A percentile compares a stretch with the other conserved stretches of the same genome.
phyloP scores from a whole-genome alignment of 1,139 yeast genomes.

The Suhomyces choctaworum region DNA sequence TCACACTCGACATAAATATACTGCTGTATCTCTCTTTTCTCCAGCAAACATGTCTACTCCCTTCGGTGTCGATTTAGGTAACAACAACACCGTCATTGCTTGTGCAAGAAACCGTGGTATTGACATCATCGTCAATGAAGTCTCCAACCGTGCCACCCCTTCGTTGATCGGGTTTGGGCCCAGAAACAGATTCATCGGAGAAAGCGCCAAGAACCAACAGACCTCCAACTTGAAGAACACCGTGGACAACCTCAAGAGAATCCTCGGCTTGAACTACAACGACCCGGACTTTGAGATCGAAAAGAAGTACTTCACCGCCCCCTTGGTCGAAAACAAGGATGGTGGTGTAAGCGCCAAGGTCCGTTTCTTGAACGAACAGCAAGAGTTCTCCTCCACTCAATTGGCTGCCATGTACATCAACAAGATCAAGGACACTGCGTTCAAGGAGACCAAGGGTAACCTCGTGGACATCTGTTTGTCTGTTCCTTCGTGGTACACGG shows the following conservation, averaged over 20 bases:
- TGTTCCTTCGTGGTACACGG: conserved; percentile 97
- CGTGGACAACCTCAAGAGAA: conserved; percentile 88
- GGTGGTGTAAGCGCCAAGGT: conserved; percentile 86
- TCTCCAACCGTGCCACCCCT: conserved; percentile 96
- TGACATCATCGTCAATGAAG: conserved; percentile 97
- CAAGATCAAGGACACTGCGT: conserved; percentile 81
- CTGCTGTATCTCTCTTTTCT: background rate
- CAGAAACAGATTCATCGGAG: conserved; percentile 91
- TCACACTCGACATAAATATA: conserved; percentile 6
- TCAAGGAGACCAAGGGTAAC: conserved; percentile 77
- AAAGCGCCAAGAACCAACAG: conserved; percentile 93
- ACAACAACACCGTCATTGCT: conserved; percentile 88
- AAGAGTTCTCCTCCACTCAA: conserved; percentile 83
- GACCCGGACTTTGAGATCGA: conserved; percentile 83
- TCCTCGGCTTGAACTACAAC: conserved; percentile 71
- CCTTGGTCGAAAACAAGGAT: conserved; percentile 65
- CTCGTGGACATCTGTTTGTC: conserved; percentile 89
- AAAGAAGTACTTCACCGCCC: conserved; percentile 68
- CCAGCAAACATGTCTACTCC: conserved; percentile 59
- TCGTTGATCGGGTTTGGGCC: conserved; percentile 89
- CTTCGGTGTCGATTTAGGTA: conserved; percentile 98
- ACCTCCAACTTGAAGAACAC: conserved; percentile 95
- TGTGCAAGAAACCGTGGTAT: conserved; percentile 99
- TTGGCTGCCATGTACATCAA: conserved; percentile 92
- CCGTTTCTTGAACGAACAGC: conserved; percentile 75